These are phyloP conservation scores for Camptophora hylomeconis DNA, from an alignment of 2,329 filamentous ascomycete genomes.

Conservation along the genomic window DNA sequence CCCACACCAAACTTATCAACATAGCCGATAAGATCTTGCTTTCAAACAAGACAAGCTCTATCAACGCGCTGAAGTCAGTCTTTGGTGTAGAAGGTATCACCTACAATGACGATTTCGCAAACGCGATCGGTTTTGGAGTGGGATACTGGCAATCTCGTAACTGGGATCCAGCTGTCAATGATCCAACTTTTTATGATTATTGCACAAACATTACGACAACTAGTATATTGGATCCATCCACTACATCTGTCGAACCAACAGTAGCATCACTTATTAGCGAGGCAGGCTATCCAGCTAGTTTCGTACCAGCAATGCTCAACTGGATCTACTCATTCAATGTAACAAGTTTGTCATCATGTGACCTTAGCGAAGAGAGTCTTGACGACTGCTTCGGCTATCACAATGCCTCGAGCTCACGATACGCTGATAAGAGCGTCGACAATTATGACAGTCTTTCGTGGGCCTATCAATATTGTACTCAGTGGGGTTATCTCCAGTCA, in stretches of 20 bases:
- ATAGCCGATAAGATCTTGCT: conserved; percentile 47
- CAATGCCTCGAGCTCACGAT: conserved; percentile 32
- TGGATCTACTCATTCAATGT: conserved; percentile 42
- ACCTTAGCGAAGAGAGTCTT: conserved; percentile 29
- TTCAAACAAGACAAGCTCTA: conserved; percentile 31
- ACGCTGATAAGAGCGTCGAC: conserved; percentile 29
- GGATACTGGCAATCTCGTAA: conserved; percentile 42
- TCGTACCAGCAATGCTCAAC: conserved; percentile 45
- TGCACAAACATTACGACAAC: conserved; percentile 43
- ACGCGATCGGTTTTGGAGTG: conserved; percentile 31
- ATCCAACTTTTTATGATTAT: conserved; percentile 37
- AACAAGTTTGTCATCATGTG: conserved; percentile 31
- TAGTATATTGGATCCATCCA: conserved; percentile 30
- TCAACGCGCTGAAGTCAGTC: conserved; percentile 36
- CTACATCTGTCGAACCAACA: conserved; percentile 23
- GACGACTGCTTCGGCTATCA: conserved; percentile 40
- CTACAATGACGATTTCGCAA: conserved; percentile 41
- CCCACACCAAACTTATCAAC: conserved; percentile 48
- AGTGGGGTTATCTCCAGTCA: conserved; percentile 68
- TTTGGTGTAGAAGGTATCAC: conserved; percentile 31
- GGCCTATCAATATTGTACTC: conserved; percentile 45
- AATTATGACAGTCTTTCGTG: conserved; percentile 35
- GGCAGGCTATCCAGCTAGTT: no score
- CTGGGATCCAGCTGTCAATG: conserved; percentile 46
- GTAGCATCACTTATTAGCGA: conserved; percentile 34